Evolutionary conservation across 371 early-diverging fungal genomes (phyloP), one percentile per base, ranked within the genome.

Genomic region (Mucor mucedo): DNA sequence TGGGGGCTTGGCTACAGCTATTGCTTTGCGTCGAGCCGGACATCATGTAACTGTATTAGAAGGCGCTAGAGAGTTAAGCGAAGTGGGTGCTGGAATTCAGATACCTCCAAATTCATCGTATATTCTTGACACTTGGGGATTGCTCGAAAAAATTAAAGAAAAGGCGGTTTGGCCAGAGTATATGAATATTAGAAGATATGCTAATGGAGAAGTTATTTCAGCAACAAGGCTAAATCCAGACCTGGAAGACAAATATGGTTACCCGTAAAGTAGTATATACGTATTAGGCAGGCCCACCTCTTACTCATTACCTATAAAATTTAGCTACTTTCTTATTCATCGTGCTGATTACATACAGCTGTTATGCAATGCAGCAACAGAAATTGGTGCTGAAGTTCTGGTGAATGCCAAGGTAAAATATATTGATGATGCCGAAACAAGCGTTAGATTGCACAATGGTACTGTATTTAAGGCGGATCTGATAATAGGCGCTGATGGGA

Each of bases 51-150:
- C 53, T 29, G 72, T 71, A 4, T 54, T 68, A 8, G 72, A 72
- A 49, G 62, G 62, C 28, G 72, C 72, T 11, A 45, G 56, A 4
- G 52, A 64, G 38, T 45, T 72, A 41, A 65, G 58, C 27, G 72
- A 72, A 58, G 65, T 72, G 6, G 72, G 72, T 58, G 72, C 72
- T 16, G 72, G 72, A 56, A 72, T 72, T 40, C 72, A 72, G 32
- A 65, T 72, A 8, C 72, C 72, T 52, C 72, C 72, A 13, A 72
- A 72, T 48, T 65, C 69, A 9, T 64, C 72, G 4, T 53, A 65
- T 21, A 55, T 72, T 33, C 33, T 72, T 14, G 72, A 72, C 49
- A 55, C 57, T 6, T 72, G 65, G 61, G 65, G 65, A 16, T 42
- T 72, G 2, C 59, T 65, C 21, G 69, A 72, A 0, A 50, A 54